phyloP scores from a whole-genome alignment of 2,329 filamentous ascomycete species.

The Madurella mycetomatis region DNA sequence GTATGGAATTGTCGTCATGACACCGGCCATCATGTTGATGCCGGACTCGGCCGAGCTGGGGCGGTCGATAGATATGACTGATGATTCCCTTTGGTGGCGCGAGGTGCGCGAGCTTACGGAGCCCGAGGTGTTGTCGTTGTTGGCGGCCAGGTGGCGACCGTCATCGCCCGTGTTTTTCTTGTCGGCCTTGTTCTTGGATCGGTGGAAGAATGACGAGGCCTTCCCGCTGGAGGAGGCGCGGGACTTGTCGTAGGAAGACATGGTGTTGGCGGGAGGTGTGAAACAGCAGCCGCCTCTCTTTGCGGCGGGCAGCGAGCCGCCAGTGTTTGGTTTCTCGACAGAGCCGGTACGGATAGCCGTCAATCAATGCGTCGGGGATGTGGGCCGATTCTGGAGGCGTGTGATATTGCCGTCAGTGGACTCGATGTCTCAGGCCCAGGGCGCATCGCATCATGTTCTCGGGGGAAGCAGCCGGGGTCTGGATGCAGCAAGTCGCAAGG shows the following conservation, averaged over 20 bases:
- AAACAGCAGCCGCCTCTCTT: conserved; percentile 21
- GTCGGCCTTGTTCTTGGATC: conserved; percentile 74
- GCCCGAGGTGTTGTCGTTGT: conserved; percentile 60
- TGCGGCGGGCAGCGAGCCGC: conserved; percentile 14
- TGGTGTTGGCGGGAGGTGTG: conserved; percentile 31
- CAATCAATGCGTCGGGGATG: conserved; percentile 22
- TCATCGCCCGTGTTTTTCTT: conserved; percentile 60
- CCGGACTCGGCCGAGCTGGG: conserved; percentile 60
- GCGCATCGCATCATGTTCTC: conserved; percentile 40
- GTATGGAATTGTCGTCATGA: conserved; percentile 86
- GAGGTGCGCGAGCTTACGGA: conserved; percentile 65
- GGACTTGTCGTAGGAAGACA: conserved; percentile 69
- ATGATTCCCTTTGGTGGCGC: conserved; percentile 70
- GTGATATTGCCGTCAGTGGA: conserved; percentile 35
- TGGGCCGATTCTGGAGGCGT: conserved; percentile 22
- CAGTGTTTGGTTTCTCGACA: conserved; percentile 18
- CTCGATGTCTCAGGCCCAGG: conserved; percentile 37
- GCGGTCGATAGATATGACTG: conserved; percentile 66
- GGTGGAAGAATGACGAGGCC: conserved; percentile 72
- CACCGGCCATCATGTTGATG: conserved; percentile 70
- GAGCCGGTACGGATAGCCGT: conserved; percentile 13
- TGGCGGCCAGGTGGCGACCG: conserved; percentile 49
- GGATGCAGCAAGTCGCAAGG: conserved; percentile 17
- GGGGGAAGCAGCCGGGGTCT: conserved; percentile 15
- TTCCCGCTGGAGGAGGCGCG: conserved; percentile 68